phyloP scores from a whole-genome alignment of 805 yeast genomes.

The Helenozyma rhizophorensis region DNA sequence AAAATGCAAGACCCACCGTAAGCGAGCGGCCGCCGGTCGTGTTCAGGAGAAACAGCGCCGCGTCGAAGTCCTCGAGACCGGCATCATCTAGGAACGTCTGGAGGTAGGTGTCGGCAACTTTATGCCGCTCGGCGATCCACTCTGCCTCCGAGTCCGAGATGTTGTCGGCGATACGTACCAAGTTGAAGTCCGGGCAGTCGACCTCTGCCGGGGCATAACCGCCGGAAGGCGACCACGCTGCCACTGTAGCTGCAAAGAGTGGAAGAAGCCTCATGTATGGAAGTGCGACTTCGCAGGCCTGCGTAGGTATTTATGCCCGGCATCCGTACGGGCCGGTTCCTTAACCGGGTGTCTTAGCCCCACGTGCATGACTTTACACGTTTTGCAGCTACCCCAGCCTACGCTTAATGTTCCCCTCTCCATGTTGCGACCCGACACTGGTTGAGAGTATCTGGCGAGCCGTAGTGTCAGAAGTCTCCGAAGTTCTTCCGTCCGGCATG shows the following conservation, averaged over 20 bases:
- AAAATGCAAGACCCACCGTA: constrained; percentile 53
- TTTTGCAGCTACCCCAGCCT: no score
- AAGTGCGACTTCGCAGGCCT: constrained; percentile 58
- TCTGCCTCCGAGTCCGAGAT: constrained; percentile 10
- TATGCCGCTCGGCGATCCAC: constrained; percentile 19
- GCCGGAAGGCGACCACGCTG: constrained; percentile 12
- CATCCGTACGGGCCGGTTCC: no score
- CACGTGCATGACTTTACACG: no score
- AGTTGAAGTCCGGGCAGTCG: constrained; percentile 11
- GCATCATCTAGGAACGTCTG: constrained; percentile 44
- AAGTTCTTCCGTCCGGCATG: no score
- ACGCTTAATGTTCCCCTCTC: no score
- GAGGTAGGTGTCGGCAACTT: constrained; percentile 42
- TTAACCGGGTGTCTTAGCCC: no score
- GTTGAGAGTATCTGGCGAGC: no score
- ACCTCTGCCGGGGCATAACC: constrained; percentile 16
- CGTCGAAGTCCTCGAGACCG: constrained; percentile 44
- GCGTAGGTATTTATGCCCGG: constrained; percentile 35
- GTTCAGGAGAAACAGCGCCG: constrained; percentile 34
- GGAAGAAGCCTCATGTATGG: constrained; percentile 31
- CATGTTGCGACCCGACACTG: no score
- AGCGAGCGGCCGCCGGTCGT: constrained; percentile 34
- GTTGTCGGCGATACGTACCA: constrained; percentile 10
- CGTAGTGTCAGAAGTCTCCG: no score
- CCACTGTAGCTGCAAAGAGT: no score